Conservation (phyloP, 2,329 filamentous ascomycete genomes). For the Stachybotrys echinatus region DNA sequence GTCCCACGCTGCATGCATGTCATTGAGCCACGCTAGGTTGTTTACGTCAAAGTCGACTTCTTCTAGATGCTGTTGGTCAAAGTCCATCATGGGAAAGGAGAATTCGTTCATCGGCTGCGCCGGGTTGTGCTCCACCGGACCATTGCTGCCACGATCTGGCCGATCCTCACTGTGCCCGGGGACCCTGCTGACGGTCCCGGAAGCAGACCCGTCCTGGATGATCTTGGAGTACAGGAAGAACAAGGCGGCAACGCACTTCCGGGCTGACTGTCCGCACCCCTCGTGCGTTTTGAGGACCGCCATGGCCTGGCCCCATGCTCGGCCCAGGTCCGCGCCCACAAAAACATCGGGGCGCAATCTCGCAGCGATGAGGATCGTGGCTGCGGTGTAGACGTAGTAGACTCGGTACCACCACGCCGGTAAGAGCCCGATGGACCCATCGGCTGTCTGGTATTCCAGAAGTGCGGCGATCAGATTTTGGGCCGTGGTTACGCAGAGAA, state of each 20-base stretch:
- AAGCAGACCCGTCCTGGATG: conserved; percentile 9
- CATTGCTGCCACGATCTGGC: background rate
- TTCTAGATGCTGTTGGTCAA: conserved; percentile 15
- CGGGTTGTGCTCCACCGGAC: conserved; percentile 2
- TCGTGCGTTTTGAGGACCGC: conserved; percentile 25
- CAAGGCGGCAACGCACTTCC: conserved; percentile 24
- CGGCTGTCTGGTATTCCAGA: conserved; percentile 19
- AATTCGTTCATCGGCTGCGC: conserved; percentile 16
- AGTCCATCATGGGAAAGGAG: conserved; percentile 11
- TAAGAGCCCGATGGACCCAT: conserved; percentile 25
- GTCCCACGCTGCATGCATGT: conserved; percentile 24
- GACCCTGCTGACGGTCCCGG: background rate
- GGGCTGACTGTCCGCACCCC: conserved; percentile 23
- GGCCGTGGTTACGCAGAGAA: conserved; percentile 26
- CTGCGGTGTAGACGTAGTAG: conserved; percentile 30
- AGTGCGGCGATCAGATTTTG: conserved; percentile 24
- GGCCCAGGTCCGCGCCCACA: conserved; percentile 14
- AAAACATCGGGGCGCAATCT: conserved; percentile 27
- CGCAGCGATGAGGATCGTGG: conserved; percentile 28
- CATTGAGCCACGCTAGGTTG: conserved; percentile 27
- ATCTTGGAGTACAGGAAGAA: conserved; percentile 29
- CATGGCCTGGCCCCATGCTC: conserved; percentile 26
- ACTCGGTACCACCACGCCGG: conserved; percentile 35
- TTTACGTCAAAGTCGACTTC: conserved; percentile 23
- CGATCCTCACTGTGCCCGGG: background rate